Evolutionary conservation across 2,329 filamentous ascomycete genomes (phyloP).

Genomic region (Drechmeria coniospora): DNA sequence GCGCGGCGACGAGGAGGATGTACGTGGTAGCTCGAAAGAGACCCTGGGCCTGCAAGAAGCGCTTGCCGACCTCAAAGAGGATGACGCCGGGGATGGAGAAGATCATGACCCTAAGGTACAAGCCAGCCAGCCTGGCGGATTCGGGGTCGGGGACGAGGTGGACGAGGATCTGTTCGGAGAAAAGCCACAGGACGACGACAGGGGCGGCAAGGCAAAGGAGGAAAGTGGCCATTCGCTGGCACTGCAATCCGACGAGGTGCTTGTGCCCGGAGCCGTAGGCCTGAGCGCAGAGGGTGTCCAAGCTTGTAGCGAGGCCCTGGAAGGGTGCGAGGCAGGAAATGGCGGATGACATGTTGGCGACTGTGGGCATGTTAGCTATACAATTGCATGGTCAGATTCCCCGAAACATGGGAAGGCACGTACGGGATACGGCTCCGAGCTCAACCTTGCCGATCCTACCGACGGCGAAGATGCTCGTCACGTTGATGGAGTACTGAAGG

Average conservation of each 20-base stretch:
- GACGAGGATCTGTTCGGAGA: constrained; percentile 48
- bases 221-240: constrained; percentile 70
- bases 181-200: constrained; percentile 56
- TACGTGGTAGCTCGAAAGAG: constrained; percentile 67
- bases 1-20: constrained; percentile 60
- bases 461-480: constrained; percentile 65
- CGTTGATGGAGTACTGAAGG: constrained; percentile 73
- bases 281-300: constrained; percentile 87
- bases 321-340: constrained; percentile 66
- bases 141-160: constrained; percentile 33
- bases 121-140: constrained; percentile 50
- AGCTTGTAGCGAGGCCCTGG: constrained; percentile 72
- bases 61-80: constrained; percentile 62
- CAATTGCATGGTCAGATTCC: no score
- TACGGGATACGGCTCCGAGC: constrained; percentile 27
- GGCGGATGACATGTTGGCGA: constrained; percentile 59
- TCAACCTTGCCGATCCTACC: constrained; percentile 56
- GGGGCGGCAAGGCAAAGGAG: constrained; percentile 57
- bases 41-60: constrained; percentile 71
- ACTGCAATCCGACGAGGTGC: constrained; percentile 70
- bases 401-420: no score
- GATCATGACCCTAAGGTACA: constrained; percentile 58
- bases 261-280: constrained; percentile 86
- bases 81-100: constrained; percentile 62
- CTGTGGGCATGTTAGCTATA: no score